Evolutionary conservation across 345 rosid species (phyloP).

Genomic region (Aethionema arabicum): DNA sequence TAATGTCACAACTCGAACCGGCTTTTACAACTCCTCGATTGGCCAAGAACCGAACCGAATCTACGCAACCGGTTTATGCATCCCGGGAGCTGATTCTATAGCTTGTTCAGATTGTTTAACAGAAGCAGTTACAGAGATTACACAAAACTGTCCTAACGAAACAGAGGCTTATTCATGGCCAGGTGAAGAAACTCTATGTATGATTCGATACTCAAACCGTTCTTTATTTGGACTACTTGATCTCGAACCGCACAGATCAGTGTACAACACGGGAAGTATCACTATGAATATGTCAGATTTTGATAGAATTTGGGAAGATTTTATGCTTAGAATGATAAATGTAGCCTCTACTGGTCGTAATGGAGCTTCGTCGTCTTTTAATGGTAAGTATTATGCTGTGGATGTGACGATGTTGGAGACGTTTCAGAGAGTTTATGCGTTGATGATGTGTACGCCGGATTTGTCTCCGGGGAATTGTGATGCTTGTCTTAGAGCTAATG

Average conservation of each 20-base stretch:
- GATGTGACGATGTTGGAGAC: neutral
- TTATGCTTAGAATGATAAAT: slow-evolving; percentile 13
- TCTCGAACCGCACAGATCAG: neutral
- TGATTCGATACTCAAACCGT: slow-evolving; percentile 33
- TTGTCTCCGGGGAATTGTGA: slow-evolving; percentile 28
- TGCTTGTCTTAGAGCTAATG: slow-evolving; percentile 33
- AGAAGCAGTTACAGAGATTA: neutral
- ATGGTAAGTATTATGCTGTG: slow-evolving; percentile 37
- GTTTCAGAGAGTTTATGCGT: slow-evolving; percentile 29
- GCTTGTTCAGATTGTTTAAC: slow-evolving; percentile 38
- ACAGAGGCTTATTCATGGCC: slow-evolving; percentile 33
- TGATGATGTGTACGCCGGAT: slow-evolving; percentile 52
- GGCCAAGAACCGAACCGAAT: slow-evolving; percentile 22
- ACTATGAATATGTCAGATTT: slow-evolving; percentile 4
- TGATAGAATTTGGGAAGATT: slow-evolving; percentile 33
- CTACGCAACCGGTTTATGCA: slow-evolving; percentile 36
- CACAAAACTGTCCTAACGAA: slow-evolving; percentile 29
- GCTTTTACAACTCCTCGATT: slow-evolving; percentile 7
- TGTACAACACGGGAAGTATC: slow-evolving; percentile 13
- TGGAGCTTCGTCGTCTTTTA: neutral
- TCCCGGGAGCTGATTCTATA: slow-evolving; percentile 20
- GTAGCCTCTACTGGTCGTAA: slow-evolving; percentile 8
- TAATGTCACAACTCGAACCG: slow-evolving; percentile 18
- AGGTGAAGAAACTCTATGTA: slow-evolving; percentile 31
- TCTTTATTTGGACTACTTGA: slow-evolving; percentile 15